A percentile compares a stretch with the other conserved stretches of the same genome.
Evolutionary conservation across 495 filamentous ascomycete species (phyloP).

Genomic region (Chaetomium fimeti): DNA sequence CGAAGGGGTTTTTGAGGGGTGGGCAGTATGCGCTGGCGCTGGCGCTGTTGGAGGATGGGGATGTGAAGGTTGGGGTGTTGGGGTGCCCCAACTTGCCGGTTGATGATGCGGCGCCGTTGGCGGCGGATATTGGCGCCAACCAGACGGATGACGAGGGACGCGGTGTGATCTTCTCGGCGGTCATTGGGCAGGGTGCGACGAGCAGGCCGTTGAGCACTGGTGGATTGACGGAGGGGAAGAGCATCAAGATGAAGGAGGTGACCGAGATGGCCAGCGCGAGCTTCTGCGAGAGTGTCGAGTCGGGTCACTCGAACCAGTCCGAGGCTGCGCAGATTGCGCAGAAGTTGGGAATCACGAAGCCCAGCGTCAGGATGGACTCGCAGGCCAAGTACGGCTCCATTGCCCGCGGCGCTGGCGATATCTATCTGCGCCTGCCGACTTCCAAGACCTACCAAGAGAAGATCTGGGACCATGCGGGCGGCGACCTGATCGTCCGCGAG

Average conservation of each 20-base stretch:
- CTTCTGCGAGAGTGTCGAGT: slow-evolving; percentile 95
- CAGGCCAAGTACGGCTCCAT: slow-evolving; percentile 97
- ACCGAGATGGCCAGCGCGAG: slow-evolving; percentile 72
- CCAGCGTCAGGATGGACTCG: slow-evolving; percentile 89
- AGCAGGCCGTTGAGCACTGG: slow-evolving; percentile 67
- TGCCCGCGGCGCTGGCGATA: slow-evolving; percentile 90
- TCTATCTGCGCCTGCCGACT: slow-evolving; percentile 86
- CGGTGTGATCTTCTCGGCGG: slow-evolving; percentile 82
- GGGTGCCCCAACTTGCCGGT: slow-evolving; percentile 93
- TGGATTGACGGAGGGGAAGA: slow-evolving; percentile 55
- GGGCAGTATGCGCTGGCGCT: slow-evolving; percentile 97
- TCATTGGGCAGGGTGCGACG: slow-evolving; percentile 70
- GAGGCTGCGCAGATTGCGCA: slow-evolving; percentile 82
- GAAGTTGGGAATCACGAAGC: slow-evolving; percentile 78
- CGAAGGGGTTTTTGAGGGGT: slow-evolving; percentile 94
- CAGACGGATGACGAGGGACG: slow-evolving; percentile 64
- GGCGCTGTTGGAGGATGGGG: slow-evolving; percentile 86
- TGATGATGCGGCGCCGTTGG: slow-evolving; percentile 67
- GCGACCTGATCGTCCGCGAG: slow-evolving; percentile 89
- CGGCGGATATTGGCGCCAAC: slow-evolving; percentile 63
- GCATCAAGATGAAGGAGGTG: slow-evolving; percentile 75
- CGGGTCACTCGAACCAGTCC: slow-evolving; percentile 81
- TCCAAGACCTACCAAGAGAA: slow-evolving; percentile 92
- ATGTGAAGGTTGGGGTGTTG: slow-evolving; percentile 89
- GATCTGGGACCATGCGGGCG: slow-evolving; percentile 99